phyloP scores from a whole-genome alignment of 169 alveolate species.

The Eimeria brunetti region DNA sequence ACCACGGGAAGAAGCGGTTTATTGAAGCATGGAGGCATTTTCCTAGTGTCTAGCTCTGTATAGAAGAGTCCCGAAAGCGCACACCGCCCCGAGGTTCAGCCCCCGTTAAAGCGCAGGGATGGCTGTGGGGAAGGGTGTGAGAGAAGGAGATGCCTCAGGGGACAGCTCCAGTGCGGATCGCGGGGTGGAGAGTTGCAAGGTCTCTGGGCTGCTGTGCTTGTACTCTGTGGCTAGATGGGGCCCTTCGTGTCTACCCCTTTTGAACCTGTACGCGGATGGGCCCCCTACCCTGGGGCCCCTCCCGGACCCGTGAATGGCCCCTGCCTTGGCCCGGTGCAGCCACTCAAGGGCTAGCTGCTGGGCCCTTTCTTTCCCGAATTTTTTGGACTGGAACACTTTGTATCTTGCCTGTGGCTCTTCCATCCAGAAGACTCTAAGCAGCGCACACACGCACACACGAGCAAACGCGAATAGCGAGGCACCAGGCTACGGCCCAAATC shows the following conservation, averaged over 20 bases:
- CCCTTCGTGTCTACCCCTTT: slow-evolving; percentile 58
- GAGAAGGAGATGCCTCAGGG: slow-evolving; percentile 57
- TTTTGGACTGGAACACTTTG: slow-evolving; percentile 79
- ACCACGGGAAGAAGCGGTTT: background rate
- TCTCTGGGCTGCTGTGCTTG: slow-evolving; percentile 67
- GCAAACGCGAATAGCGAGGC: background rate
- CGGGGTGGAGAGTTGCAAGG: slow-evolving; percentile 62
- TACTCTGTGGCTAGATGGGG: slow-evolving; percentile 62
- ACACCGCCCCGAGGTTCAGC: background rate
- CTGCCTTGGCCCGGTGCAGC: slow-evolving; percentile 78
- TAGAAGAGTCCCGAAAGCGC: background rate
- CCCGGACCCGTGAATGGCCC: slow-evolving; percentile 67
- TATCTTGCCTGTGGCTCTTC: slow-evolving; percentile 77
- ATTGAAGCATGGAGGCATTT: background rate
- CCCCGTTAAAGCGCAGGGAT: slow-evolving; percentile 7
- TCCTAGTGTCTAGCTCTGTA: background rate
- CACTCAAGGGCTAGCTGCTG: slow-evolving; percentile 81
- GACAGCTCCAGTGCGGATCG: slow-evolving; percentile 51
- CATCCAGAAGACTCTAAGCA: slow-evolving; percentile 77
- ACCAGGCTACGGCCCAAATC: background rate
- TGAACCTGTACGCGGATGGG: slow-evolving; percentile 54
- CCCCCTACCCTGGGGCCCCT: slow-evolving; percentile 71
- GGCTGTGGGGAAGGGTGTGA: slow-evolving; percentile 65
- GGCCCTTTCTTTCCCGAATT: slow-evolving; percentile 79
- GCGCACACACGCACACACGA: background rate